phyloP scores from a whole-genome alignment of 2,329 filamentous ascomycete species.

The Sporothrix humicola region DNA sequence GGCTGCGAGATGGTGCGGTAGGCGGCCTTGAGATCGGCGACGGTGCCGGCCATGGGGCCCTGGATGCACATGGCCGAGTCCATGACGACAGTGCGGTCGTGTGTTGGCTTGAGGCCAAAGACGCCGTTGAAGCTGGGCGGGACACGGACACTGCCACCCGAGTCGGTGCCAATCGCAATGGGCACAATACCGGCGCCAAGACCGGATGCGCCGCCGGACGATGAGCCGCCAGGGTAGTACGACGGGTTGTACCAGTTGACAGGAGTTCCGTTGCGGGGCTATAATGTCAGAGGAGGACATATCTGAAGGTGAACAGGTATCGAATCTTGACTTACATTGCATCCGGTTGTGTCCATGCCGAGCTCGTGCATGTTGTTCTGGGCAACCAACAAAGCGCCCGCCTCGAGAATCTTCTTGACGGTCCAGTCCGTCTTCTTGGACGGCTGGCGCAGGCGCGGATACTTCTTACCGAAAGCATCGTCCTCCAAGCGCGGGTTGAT shows the following conservation, averaged over 20 bases:
- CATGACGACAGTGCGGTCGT: constrained; percentile 68
- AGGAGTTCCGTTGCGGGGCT: constrained; percentile 71
- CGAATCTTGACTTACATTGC: constrained; percentile 60
- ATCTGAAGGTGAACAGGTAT: too few species aligned
- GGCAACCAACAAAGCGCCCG: constrained; percentile 75
- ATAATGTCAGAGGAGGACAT: constrained; percentile 35
- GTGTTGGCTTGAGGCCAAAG: constrained; percentile 80
- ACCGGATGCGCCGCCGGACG: constrained; percentile 75
- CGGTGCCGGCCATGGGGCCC: constrained; percentile 77
- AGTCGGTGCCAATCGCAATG: constrained; percentile 76
- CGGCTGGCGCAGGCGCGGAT: constrained; percentile 56
- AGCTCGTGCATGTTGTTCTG: constrained; percentile 83
- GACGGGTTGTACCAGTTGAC: constrained; percentile 75
- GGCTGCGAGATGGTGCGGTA: constrained; percentile 80
- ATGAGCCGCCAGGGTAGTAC: constrained; percentile 83
- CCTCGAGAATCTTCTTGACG: constrained; percentile 71
- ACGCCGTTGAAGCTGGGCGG: constrained; percentile 77
- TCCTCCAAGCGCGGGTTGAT: constrained; percentile 54
- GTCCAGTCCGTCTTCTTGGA: constrained; percentile 69
- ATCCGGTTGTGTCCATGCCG: constrained; percentile 81
- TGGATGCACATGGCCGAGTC: constrained; percentile 64
- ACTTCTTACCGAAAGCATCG: constrained; percentile 53
- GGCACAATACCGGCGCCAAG: constrained; percentile 74
- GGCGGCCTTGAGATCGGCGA: constrained; percentile 78
- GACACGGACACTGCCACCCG: constrained; percentile 74